phyloP scores from a whole-genome alignment of 1,139 yeast genomes.

The Tardiomyces digboiensis region DNA sequence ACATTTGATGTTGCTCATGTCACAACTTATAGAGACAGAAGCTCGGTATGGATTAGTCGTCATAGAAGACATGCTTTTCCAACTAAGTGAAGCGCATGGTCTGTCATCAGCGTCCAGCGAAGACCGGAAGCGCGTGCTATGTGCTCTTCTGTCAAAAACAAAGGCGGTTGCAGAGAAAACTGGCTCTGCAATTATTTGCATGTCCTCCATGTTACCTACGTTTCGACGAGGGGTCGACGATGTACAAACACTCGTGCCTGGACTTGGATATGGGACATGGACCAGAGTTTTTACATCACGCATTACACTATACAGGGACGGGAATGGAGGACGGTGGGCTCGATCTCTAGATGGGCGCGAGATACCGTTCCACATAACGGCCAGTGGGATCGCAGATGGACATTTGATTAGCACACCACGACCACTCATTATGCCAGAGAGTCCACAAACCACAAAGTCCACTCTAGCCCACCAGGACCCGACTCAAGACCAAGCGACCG shows the following conservation, averaged over 20 bases:
- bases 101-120: conserved; percentile 1
- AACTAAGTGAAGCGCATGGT: neutral
- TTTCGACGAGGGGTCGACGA: neutral
- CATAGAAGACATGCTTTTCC: conserved; percentile 5
- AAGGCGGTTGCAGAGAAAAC: conserved; percentile 2
- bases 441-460: too few species aligned
- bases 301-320: conserved; percentile 10
- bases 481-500: too few species aligned
- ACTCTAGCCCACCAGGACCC: too few species aligned
- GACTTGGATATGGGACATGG: conserved; percentile 12
- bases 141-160: conserved; percentile 7
- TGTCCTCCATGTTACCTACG: neutral
- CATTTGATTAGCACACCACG: too few species aligned
- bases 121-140: conserved; percentile 5
- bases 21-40: conserved; percentile 2
- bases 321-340: neutral
- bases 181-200: neutral
- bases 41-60: neutral
- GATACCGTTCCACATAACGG: neutral
- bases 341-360: conserved; percentile 1
- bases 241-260: conserved; percentile 7
- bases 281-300: conserved; percentile 7
- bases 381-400: neutral
- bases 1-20: conserved; percentile 6
- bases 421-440: too few species aligned